phyloP scores from a whole-genome alignment of 257 asterid species.

The Pogostemon cablin region DNA sequence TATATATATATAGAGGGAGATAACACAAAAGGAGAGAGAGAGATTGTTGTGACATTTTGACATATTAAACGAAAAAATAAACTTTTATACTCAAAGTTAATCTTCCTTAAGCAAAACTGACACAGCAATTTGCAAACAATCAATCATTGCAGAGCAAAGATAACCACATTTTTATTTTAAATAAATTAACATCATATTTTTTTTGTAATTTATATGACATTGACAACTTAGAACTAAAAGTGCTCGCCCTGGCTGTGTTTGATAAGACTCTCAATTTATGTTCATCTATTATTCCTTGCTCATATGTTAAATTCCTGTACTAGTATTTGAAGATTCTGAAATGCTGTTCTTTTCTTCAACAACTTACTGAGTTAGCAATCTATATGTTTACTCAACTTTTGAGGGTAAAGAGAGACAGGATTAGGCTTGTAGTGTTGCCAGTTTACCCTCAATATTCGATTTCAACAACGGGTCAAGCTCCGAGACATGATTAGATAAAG shows the following conservation, averaged over 20 bases:
- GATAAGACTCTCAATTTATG: background rate
- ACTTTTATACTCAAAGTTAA: too few species aligned
- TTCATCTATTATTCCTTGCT: background rate
- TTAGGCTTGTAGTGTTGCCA: constrained; percentile 89
- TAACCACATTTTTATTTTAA: too few species aligned
- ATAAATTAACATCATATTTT: too few species aligned
- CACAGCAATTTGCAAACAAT: too few species aligned
- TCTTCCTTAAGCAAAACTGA: too few species aligned
- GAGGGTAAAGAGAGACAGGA: constrained; percentile 81
- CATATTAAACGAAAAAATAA: too few species aligned
- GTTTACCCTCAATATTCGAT: constrained; percentile 95
- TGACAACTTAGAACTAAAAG: too few species aligned
- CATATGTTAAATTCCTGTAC: background rate
- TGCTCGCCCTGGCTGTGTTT: background rate
- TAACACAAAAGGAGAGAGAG: too few species aligned
- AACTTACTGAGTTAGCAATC: background rate
- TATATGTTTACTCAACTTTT: constrained; percentile 14
- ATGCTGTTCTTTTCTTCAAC: background rate
- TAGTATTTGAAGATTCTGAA: background rate
- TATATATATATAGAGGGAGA: too few species aligned
- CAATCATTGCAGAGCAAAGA: too few species aligned
- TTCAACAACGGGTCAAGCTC: constrained; percentile 89
- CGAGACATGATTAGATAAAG: constrained; percentile 73
- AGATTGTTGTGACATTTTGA: too few species aligned
- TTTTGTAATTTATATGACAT: too few species aligned